phyloP scores from a whole-genome alignment of 768 basidiomycete species.

The Leccinum longicurvipes region DNA sequence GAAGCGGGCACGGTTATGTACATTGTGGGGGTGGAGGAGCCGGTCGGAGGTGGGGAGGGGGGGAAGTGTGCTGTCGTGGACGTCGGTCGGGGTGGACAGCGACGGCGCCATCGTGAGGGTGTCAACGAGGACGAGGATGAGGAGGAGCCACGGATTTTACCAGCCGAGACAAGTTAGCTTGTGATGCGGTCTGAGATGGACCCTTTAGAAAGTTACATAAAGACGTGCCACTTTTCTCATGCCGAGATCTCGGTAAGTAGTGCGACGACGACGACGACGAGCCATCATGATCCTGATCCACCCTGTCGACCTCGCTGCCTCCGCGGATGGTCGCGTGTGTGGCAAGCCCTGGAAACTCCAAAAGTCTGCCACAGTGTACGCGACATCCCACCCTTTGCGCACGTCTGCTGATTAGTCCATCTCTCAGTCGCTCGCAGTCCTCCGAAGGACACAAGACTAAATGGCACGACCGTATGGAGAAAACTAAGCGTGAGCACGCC shows the following conservation, averaged over 20 bases:
- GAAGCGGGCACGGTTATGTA: conserved; percentile 30
- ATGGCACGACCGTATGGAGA: conserved; percentile 70
- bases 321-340: conserved; percentile 63
- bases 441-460: conserved; percentile 63
- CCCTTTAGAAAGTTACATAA: conserved; percentile 23
- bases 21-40: conserved; percentile 39
- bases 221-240: conserved; percentile 18
- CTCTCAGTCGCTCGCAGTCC: conserved; percentile 62
- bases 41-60: conserved; percentile 41
- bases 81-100: conserved; percentile 26
- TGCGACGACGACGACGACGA: not conserved
- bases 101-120: conserved; percentile 40
- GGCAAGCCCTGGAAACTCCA: conserved; percentile 65
- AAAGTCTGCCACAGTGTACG: conserved; percentile 53
- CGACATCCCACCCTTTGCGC: not conserved
- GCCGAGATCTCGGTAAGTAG: not conserved
- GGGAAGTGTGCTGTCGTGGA: conserved; percentile 26
- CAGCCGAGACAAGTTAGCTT: not conserved
- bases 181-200: not conserved
- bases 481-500: conserved; percentile 60
- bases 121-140: not conserved
- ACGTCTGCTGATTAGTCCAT: conserved; percentile 2
- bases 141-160: conserved; percentile 3
- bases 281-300: not conserved
- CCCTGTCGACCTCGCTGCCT: conserved; percentile 44